Evolutionary conservation across 768 basidiomycete species (phyloP).

Genomic region (Auricularia auricula-judae): DNA sequence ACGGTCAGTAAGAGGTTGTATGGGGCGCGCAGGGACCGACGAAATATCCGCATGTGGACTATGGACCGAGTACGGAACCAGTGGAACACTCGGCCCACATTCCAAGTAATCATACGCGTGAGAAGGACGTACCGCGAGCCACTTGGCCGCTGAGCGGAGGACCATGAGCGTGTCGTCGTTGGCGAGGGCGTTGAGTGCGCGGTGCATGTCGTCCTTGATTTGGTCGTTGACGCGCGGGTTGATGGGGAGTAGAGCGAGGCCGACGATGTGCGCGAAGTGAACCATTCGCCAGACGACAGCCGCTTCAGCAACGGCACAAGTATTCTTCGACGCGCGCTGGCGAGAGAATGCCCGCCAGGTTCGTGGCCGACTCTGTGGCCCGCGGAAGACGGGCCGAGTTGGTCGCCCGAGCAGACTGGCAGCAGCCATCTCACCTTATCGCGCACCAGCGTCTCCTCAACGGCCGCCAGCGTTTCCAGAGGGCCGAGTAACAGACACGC

Average conservation of each 20-base stretch:
- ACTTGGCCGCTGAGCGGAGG: conserved; percentile 88
- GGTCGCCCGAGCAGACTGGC: neutral
- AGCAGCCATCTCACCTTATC: conserved; percentile 62
- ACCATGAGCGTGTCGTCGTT: conserved; percentile 99
- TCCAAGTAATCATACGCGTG: too few species aligned
- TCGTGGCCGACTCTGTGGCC: conserved; percentile 95
- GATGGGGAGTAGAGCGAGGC: conserved; percentile 88
- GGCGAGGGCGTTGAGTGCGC: conserved; percentile 69
- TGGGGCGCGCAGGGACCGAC: neutral
- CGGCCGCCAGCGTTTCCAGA: conserved; percentile 88
- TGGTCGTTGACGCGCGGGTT: conserved; percentile 66
- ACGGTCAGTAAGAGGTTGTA: neutral
- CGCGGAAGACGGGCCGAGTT: conserved; percentile 18
- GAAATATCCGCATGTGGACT: too few species aligned
- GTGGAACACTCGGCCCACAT: too few species aligned
- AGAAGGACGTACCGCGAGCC: conserved; percentile 69
- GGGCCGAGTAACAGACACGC: conserved; percentile 86
- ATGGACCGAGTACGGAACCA: too few species aligned
- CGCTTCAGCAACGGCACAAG: conserved; percentile 84
- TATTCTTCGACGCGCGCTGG: conserved; percentile 74
- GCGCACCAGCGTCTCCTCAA: conserved; percentile 94
- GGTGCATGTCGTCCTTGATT: conserved; percentile 80
- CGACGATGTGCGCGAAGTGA: conserved; percentile 93
- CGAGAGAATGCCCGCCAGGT: conserved; percentile 69
- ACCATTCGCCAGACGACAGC: conserved; percentile 92